A percentile compares a stretch with the other conserved stretches of the same genome.
Evolutionary conservation across 805 yeast genomes (phyloP).

Genomic region (Candida nemodendra): DNA sequence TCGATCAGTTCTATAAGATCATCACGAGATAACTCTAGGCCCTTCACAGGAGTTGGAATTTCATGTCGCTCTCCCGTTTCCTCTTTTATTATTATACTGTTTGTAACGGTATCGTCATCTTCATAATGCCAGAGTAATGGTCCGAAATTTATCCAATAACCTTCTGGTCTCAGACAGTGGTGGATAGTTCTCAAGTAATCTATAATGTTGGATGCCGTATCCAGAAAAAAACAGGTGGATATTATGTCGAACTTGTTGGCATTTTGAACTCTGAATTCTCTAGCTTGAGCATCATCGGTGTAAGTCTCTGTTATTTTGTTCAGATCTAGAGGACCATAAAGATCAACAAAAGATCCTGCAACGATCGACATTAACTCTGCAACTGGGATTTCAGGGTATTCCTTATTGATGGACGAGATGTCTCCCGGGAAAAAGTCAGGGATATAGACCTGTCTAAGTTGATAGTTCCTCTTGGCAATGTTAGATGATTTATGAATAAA

Average conservation of each 20-base stretch:
- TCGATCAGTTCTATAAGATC: conserved; percentile 50
- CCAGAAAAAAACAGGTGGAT: conserved; percentile 60
- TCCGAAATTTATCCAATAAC: conserved; percentile 65
- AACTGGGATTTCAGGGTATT: conserved; percentile 41
- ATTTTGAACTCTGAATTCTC: conserved; percentile 42
- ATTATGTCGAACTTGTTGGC: conserved; percentile 42
- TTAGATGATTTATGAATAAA: conserved; percentile 53
- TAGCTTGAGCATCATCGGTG: conserved; percentile 38
- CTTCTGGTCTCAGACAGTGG: conserved; percentile 44
- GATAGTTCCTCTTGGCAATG: conserved; percentile 43
- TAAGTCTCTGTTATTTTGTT: conserved; percentile 34
- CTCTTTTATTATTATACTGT: conserved; percentile 24
- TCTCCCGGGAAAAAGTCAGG: conserved; percentile 52
- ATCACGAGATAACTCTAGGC: conserved; percentile 58
- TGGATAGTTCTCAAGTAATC: conserved; percentile 53
- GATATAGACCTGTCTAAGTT: conserved; percentile 47
- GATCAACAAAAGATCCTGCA: conserved; percentile 69
- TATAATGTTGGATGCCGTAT: conserved; percentile 58
- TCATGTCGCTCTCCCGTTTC: conserved; percentile 20
- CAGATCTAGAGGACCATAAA: conserved; percentile 53
- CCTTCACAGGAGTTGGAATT: conserved; percentile 41
- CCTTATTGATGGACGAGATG: conserved; percentile 32
- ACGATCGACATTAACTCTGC: conserved; percentile 64
- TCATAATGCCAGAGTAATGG: conserved; percentile 75
- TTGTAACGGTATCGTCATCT: conserved; percentile 38